Evolutionary conservation across 495 filamentous ascomycete species (phyloP), one percentile per base, ranked within the genome.

Genomic region (Aspergillus avenaceus): DNA sequence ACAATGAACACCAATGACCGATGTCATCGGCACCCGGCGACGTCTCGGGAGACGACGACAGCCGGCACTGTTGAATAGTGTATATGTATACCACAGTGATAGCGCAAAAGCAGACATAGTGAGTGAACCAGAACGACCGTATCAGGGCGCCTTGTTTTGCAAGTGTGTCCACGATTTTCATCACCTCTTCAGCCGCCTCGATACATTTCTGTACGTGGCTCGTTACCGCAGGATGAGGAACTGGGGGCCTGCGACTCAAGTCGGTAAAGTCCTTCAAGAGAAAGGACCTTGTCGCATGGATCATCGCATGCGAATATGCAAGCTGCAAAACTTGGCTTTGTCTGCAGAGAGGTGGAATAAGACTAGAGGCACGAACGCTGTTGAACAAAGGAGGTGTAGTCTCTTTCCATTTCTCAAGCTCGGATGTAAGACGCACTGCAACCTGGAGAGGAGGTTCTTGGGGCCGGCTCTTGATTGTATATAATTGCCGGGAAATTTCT

Each of bases 211-310:
- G 59, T 5, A 79, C 63, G 24, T 71, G 52, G 8, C 64, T 62
- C 42, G 65, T 59, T 42, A 69, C 54, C 24, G 58, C 59, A 6
- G 64, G 59, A 47, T 64, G 56, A 6, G 67, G 61, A n/a, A 64
- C 57, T 50, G 50, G 42, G 8, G 69, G 62, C 26, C 66, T 47
- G 23, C 67, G 65, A 47, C 63, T 68, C 14, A 74, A 58, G 49
- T 77, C 67, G 18, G 74, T 71, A 47, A 77, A 78, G 47, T 78
- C 74, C 44, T 69, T 73, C 8, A 82, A 60, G 22, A 84, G 65
- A 23, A 81, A 78, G 32, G 76, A 78, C n/a, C 81, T 72, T n/a
- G 70, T 76, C 8, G 75, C 63, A 26, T 83, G 72, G 27, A 84
- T 82, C 45, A 74, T 68, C 4, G 77, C 76, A 48, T 83, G 78